Evolutionary conservation across 2,329 filamentous ascomycete genomes (phyloP).

Genomic region (Stagonosporopsis cucurbitacearum): DNA sequence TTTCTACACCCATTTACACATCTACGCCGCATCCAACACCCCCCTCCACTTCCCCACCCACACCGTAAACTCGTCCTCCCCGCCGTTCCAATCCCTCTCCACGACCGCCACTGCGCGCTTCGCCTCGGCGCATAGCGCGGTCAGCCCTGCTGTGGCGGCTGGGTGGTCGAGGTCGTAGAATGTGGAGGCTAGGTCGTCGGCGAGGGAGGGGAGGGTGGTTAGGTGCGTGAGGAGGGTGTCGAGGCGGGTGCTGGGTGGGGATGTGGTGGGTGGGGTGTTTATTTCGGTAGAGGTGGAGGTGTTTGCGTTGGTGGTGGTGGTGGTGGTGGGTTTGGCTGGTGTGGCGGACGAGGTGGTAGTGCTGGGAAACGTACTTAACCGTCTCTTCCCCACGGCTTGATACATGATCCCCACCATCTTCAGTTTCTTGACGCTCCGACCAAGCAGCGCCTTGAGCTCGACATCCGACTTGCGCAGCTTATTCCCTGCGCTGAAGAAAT

Average conservation of each 20-base stretch:
- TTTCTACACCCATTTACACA: not conserved
- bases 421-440: conserved; percentile 67
- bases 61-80: conserved; percentile 76
- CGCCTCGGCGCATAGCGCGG: conserved; percentile 66
- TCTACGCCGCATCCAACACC: conserved; percentile 49
- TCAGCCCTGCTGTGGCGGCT: conserved; percentile 65
- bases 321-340: not conserved
- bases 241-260: conserved; percentile 27
- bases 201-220: conserved; percentile 67
- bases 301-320: not conserved
- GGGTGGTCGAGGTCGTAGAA: conserved; percentile 73
- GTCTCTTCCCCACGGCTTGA: conserved; percentile 71
- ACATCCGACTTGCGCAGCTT: conserved; percentile 67
- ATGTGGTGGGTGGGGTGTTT: not conserved
- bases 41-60: conserved; percentile 70
- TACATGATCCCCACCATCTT: conserved; percentile 73
- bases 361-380: conserved; percentile 62
- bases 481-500: conserved; percentile 68
- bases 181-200: conserved; percentile 72
- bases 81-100: conserved; percentile 66
- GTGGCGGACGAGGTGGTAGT: not conserved
- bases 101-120: conserved; percentile 64
- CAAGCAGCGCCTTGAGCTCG: conserved; percentile 70
- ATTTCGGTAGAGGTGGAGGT: not conserved
- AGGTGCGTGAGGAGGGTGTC: conserved; percentile 66